phyloP scores from a whole-genome alignment of 2,329 filamentous ascomycete genomes.

The Fulvia fulva region DNA sequence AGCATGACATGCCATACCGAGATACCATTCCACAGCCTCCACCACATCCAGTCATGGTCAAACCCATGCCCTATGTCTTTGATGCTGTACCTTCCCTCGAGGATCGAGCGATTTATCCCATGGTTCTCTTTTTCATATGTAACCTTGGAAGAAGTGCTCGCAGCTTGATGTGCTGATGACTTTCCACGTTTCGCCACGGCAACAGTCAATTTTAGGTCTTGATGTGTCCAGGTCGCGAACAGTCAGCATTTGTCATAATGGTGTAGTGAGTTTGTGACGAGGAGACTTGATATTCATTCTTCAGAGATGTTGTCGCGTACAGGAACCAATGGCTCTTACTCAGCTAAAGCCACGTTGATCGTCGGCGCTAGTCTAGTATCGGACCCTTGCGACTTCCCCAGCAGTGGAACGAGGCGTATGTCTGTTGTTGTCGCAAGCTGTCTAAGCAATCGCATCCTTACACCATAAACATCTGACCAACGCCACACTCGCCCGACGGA shows the following conservation, averaged over 20 bases:
- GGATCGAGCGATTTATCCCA: too few relatives aligned
- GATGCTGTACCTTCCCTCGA: too few relatives aligned
- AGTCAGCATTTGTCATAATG: too few relatives aligned
- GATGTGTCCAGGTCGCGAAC: too few relatives aligned
- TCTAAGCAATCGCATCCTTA: neutral
- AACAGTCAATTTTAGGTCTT: too few relatives aligned
- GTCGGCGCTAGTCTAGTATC: neutral
- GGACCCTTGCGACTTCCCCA: neutral
- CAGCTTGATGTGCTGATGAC: too few relatives aligned
- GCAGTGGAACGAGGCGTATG: neutral
- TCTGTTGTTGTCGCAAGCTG: neutral
- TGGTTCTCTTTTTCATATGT: too few relatives aligned
- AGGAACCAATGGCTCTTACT: neutral
- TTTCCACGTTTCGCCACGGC: too few relatives aligned
- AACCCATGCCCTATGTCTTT: too few relatives aligned
- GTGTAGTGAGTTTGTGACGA: too few relatives aligned
- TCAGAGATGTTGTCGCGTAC: neutral
- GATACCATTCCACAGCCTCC: neutral
- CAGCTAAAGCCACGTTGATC: neutral
- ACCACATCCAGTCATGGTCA: neutral
- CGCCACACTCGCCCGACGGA: neutral
- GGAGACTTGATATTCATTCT: too few relatives aligned
- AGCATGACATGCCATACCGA: neutral
- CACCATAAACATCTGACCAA: neutral
- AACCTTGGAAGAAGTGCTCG: too few relatives aligned